Base-by-base conservation (phyloP, 352 stramenopile species). In the Globisporangium mamillatum region DNA sequence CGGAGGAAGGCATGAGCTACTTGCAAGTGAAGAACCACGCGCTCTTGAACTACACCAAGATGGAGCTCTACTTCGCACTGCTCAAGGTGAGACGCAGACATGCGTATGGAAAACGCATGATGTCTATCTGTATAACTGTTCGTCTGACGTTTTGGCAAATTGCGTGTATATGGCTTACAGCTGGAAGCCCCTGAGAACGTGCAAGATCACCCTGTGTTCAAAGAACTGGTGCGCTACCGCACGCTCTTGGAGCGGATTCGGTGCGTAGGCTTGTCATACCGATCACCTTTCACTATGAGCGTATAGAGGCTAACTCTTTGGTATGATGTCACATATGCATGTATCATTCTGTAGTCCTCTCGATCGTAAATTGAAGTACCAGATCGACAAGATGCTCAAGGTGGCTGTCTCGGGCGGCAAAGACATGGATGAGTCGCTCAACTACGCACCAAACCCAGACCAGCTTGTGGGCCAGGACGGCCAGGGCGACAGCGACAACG, bases 321-420 rank as follows among this genome's bases (percentile, higher is more conserved):
- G 14, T 22, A 50, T 53, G 20, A 3, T 27, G 9, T 16, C 3
- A 14, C 22, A 32, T 34, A 8, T 55, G 8, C 36, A 25, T 55
- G 9, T 53, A 9, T 62, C 7, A 16, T 24, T 56, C 8, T 36
- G 4, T 38, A 88, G 81, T 32, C 88, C 88, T 36, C 75, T 95
- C 20, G 88, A 95, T 61, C 86, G 86, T 57, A 95, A 95, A 75
- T 85, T 95, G 75, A 92, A 91, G 73, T 95, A 95, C 70, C 88
- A 95, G 69, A 85, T 95, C n/a, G 88, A 95, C 75, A 95, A 95
- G 70, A 88, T 95, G 82, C 84, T 94, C 66, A 93, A 94, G 77
- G 86, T 94, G 52, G 86, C 86, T n/a, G 63, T 93, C 9, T 91
- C 84, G 22, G 84, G 81, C 20, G 81, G 81, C 68, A 83, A 91